These are phyloP conservation scores for Curvularia spicifera DNA, from an alignment of 2,329 filamentous ascomycete species.

Conservation along the genomic window DNA sequence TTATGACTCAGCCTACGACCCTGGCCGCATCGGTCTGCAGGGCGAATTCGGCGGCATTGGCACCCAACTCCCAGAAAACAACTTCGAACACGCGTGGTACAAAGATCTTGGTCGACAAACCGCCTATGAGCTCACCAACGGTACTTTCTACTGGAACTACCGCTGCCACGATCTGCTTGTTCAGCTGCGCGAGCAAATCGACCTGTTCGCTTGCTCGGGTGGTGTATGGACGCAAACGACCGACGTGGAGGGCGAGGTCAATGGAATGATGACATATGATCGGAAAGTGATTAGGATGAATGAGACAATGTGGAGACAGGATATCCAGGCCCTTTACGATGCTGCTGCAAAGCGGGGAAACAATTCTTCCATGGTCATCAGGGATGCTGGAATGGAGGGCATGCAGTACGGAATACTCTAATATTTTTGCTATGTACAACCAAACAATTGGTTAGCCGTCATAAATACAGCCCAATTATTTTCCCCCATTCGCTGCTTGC, in stretches of 20 bases:
- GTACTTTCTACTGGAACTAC: slow-evolving; percentile 69
- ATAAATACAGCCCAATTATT: background rate
- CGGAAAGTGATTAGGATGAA: slow-evolving; percentile 65
- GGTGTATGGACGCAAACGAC: slow-evolving; percentile 77
- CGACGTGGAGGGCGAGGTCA: slow-evolving; percentile 77
- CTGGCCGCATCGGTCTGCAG: slow-evolving; percentile 68
- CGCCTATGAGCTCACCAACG: slow-evolving; percentile 70
- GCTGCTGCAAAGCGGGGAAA: slow-evolving; percentile 45
- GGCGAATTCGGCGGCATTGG: slow-evolving; percentile 76
- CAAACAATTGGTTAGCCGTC: background rate
- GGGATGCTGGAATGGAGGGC: background rate
- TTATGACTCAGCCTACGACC: slow-evolving; percentile 59
- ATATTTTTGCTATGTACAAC: background rate
- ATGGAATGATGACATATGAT: slow-evolving; percentile 73
- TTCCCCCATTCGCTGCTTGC: background rate
- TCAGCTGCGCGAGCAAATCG: slow-evolving; percentile 58
- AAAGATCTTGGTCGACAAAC: slow-evolving; percentile 64
- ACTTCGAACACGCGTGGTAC: slow-evolving; percentile 67
- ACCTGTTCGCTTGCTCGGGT: slow-evolving; percentile 67
- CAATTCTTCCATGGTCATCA: slow-evolving; percentile 2
- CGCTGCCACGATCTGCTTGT: slow-evolving; percentile 61
- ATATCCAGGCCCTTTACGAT: slow-evolving; percentile 66
- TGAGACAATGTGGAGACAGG: slow-evolving; percentile 63
- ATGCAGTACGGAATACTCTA: slow-evolving; percentile 8
- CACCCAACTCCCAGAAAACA: slow-evolving; percentile 59